Percentiles rank a stretch among this genome's conserved stretches.
These are phyloP conservation scores for Mixia osmundae DNA, from an alignment of 1,284 basidiomycete species.

Conservation along the genomic window DNA sequence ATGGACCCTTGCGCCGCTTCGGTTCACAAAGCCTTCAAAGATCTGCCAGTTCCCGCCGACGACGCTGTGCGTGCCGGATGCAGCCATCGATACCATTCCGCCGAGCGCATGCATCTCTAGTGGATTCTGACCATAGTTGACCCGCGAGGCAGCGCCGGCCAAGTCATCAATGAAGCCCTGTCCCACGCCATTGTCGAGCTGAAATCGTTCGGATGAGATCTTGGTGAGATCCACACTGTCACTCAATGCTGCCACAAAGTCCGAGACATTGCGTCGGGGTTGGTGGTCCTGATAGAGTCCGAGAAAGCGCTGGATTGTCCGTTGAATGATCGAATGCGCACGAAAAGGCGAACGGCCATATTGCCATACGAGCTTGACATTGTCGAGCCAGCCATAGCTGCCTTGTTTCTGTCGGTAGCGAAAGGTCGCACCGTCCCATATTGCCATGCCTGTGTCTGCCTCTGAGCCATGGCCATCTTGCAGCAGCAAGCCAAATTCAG, in stretches of 20 bases:
- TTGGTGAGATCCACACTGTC: constrained; percentile 32
- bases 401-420: constrained; percentile 30
- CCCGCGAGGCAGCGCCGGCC: too few species aligned
- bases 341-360: constrained; percentile 52
- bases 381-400: constrained; percentile 40
- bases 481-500: constrained; percentile 50
- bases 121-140: constrained; percentile 65
- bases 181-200: too few species aligned
- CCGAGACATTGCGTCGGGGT: too few species aligned
- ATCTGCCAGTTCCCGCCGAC: constrained; percentile 63
- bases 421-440: constrained; percentile 65
- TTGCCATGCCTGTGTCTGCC: constrained; percentile 32
- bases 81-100: constrained; percentile 47
- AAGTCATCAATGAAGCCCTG: too few species aligned
- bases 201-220: too few species aligned
- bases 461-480: constrained; percentile 23
- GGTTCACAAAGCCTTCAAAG: constrained; percentile 53
- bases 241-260: constrained; percentile 35
- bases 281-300: constrained; percentile 42
- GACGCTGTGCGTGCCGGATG: constrained; percentile 41
- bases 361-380: constrained; percentile 44
- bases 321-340: constrained; percentile 33
- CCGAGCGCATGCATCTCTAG: constrained; percentile 57
- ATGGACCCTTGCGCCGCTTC: constrained; percentile 29
- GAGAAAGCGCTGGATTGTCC: constrained; percentile 33